These are phyloP conservation scores for Desmodesmus armatus DNA, from an alignment of 139 green algal species.

Conservation along the genomic window DNA sequence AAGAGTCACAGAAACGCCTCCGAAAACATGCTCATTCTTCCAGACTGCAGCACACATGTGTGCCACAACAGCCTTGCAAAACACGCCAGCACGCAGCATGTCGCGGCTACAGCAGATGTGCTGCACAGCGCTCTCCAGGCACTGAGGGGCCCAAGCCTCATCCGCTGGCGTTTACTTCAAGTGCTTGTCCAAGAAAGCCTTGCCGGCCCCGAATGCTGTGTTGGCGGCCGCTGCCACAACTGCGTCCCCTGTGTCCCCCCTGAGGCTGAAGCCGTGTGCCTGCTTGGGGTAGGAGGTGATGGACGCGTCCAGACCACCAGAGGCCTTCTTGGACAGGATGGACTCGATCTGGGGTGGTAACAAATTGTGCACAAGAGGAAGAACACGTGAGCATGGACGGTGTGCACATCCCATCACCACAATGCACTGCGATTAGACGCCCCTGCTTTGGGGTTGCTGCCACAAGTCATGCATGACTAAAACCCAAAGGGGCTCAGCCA, in stretches of 20 bases:
- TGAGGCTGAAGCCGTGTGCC: conserved; percentile 10
- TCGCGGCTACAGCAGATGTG: too few relatives aligned
- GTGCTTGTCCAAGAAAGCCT: conserved; percentile 21
- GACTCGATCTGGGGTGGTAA: not conserved
- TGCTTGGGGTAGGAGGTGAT: conserved; percentile 7
- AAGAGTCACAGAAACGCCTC: too few relatives aligned
- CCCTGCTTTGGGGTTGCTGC: not conserved
- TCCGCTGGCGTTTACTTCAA: too few relatives aligned
- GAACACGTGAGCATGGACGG: not conserved
- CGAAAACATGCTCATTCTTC: too few relatives aligned
- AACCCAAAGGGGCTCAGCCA: not conserved
- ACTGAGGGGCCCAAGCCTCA: too few relatives aligned
- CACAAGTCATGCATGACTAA: not conserved
- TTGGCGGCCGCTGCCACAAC: not conserved
- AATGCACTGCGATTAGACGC: not conserved
- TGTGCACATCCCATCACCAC: not conserved
- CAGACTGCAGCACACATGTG: too few relatives aligned
- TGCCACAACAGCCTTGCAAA: too few relatives aligned
- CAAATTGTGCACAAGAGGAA: not conserved
- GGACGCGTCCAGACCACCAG: not conserved
- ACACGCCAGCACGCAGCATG: too few relatives aligned
- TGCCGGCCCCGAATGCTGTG: not conserved
- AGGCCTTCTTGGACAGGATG: not conserved
- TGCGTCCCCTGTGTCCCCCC: not conserved
- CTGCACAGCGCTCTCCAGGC: too few relatives aligned